Conservation (phyloP, 495 filamentous ascomycete genomes). For the Pyrenula massariospora region DNA sequence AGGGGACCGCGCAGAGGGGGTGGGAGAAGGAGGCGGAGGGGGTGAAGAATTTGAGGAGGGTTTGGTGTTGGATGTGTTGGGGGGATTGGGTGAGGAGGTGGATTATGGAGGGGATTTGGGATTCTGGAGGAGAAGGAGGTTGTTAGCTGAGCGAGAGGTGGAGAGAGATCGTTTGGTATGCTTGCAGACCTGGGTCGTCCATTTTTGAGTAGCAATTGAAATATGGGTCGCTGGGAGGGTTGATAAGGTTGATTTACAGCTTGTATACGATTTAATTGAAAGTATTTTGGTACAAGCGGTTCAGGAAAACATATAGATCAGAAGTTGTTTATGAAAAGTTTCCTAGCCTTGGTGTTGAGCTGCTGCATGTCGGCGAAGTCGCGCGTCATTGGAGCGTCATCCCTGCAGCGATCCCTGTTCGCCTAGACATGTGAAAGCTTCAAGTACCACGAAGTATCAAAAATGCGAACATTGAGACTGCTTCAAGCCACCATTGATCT, state of each 20-base stretch:
- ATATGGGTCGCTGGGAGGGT: no score
- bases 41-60: slow-evolving; percentile 60
- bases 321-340: no score
- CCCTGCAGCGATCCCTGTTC: background rate
- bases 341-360: no score
- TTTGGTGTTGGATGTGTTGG: slow-evolving; percentile 46
- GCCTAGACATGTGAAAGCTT: background rate
- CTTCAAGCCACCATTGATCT: no score
- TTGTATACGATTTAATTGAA: no score
- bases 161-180: background rate
- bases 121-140: slow-evolving; percentile 12
- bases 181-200: background rate
- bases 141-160: background rate
- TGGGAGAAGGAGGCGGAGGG: slow-evolving; percentile 61
- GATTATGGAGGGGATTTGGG: slow-evolving; percentile 52
- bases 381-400: background rate
- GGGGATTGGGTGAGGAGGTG: slow-evolving; percentile 50
- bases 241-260: no score
- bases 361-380: no score
- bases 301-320: no score
- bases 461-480: no score
- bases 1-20: slow-evolving; percentile 66
- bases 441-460: no score
- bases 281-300: no score
- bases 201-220: background rate